Evolutionary conservation across 176 grass and related monocot species (phyloP).

Genomic region (Phragmites australis): DNA sequence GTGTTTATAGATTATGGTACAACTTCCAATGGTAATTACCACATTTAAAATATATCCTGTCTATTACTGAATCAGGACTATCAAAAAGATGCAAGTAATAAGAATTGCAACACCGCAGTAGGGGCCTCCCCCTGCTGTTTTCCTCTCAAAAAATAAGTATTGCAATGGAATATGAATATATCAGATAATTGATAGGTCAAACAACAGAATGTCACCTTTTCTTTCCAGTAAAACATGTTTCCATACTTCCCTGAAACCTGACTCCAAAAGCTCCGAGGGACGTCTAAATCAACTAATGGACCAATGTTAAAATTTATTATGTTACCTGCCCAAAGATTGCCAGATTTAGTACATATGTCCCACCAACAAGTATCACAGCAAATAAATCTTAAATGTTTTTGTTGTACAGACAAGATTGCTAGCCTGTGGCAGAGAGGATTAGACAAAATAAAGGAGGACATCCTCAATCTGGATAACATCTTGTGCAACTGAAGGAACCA

Average conservation of each 20-base stretch:
- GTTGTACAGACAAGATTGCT: not conserved
- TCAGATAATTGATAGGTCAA: not conserved
- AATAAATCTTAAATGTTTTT: not conserved
- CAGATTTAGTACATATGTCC: not conserved
- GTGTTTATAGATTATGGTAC: not conserved
- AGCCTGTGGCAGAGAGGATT: no score
- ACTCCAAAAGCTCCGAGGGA: conserved; percentile 91
- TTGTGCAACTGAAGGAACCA: not conserved
- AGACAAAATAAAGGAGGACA: no score
- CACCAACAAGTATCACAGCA: conserved; percentile 12
- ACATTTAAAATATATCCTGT: not conserved
- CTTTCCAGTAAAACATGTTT: conserved; percentile 99
- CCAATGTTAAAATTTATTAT: conserved; percentile 96
- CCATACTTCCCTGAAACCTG: conserved; percentile 84
- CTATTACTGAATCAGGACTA: not conserved
- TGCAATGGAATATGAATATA: not conserved
- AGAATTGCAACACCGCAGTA: no score
- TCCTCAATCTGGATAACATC: not conserved
- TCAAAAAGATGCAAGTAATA: not conserved
- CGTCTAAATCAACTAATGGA: conserved; percentile 77
- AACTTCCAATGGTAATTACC: not conserved
- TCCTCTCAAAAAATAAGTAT: no score
- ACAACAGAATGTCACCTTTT: conserved; percentile 56
- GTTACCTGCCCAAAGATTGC: conserved; percentile 54
- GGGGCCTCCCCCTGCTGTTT: no score